Evolutionary conservation across 2,329 filamentous ascomycete genomes (phyloP).

Genomic region (Arthrobotrys conoides): DNA sequence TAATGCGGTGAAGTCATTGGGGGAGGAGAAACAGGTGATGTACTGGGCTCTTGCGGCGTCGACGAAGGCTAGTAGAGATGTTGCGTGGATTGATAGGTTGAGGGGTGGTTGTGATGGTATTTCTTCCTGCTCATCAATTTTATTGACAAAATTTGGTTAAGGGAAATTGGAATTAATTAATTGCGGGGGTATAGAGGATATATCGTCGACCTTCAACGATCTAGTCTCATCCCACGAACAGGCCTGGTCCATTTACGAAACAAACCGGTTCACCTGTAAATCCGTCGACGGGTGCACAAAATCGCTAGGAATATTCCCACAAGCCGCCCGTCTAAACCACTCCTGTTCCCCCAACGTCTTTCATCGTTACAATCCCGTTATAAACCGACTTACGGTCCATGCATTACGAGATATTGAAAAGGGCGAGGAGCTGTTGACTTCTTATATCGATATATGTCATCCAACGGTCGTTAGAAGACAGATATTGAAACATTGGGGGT

Average conservation of each 20-base stretch:
- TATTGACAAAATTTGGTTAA: no score
- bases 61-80: conserved; percentile 43
- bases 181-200: conserved; percentile 18
- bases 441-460: conserved; percentile 61
- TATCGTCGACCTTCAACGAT: conserved; percentile 37
- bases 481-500: conserved; percentile 52
- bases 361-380: conserved; percentile 62
- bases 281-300: neutral
- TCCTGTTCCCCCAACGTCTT: conserved; percentile 64
- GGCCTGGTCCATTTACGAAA: conserved; percentile 59
- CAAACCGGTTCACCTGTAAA: conserved; percentile 57
- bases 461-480: conserved; percentile 32
- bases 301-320: conserved; percentile 62
- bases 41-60: conserved; percentile 51
- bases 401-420: conserved; percentile 62
- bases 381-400: conserved; percentile 63
- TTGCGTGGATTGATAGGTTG: conserved; percentile 43
- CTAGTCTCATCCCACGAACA: conserved; percentile 40
- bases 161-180: neutral
- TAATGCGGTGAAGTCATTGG: conserved; percentile 15
- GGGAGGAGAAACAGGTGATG: conserved; percentile 5
- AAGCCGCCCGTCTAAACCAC: conserved; percentile 65
- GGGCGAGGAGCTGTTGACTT: conserved; percentile 64
- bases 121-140: neutral
- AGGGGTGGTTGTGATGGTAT: conserved; percentile 33